Base-by-base conservation (phyloP, 2,329 filamentous ascomycete species). In the Cordyceps pruinosa region DNA sequence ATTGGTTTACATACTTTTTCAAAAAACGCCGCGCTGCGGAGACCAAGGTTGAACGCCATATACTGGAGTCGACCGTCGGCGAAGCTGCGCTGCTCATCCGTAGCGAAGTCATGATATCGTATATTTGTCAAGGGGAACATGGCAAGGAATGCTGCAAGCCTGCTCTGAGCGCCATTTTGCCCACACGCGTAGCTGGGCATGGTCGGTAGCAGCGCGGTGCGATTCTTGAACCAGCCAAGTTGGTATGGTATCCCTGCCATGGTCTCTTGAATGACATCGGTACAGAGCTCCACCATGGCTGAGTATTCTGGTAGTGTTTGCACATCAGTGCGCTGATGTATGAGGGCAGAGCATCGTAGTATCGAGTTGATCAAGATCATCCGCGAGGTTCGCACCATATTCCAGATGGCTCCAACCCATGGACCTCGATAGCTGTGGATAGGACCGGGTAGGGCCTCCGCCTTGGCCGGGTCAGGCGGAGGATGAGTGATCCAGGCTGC, bases 141-240 rank as follows among this genome's bases (percentile, higher is more conserved):
- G 25, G 26, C 37, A 19, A 32, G 25, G 2, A 53, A 42, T 4
- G 49, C 37, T 5, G 49, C 19, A 5, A 53, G 49, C n/a, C 25
- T 44, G 37, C 37, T 53, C 37, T 53, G 25, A 3, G 28, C 28
- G 10, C 49, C 49, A 25, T 53, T 44, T 10, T 53, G 34, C 37
- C 49, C 49, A 15, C 49, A 53, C 26, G 49, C 49, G 25, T 44
- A 53, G 28, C 26, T 53, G 12, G 49, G 49, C 37, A 53, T 32
- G 26, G 35, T 26, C 19, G 28, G 19, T 1, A 53, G 37, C 25
- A 53, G 49, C 25, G 25, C 37, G 6, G 37, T 44, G 26, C 49
- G 49, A 32, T 53, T 44, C 28, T 34, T 44, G 19, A 53, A 53
- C 49, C 49, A 53, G 12, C 49, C 49, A 9, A 53, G 26, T 7